Evolutionary conservation across 352 stramenopile species (phyloP).

Genomic region (Blastocystis sp.): DNA sequence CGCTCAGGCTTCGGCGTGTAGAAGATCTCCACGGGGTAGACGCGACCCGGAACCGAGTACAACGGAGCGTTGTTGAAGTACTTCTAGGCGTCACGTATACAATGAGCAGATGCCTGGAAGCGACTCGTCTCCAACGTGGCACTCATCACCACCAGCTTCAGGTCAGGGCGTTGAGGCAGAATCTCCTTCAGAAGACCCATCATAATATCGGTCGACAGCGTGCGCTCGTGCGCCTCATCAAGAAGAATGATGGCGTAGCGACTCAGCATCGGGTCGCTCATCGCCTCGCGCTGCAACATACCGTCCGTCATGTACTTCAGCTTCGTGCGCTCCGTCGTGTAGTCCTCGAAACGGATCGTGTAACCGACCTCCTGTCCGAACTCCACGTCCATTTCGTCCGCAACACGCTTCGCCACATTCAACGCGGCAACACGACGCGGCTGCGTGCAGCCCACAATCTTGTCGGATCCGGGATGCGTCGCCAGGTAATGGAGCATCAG

Average conservation of each 20-base stretch:
- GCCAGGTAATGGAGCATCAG: conserved; percentile 36
- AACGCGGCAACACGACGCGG: conserved; percentile 91
- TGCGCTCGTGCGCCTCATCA: conserved; percentile 92
- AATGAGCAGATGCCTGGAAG: conserved; percentile 69
- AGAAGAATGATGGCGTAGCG: conserved; percentile 89
- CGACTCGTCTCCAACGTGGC: conserved; percentile 92
- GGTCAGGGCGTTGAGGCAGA: conserved; percentile 77
- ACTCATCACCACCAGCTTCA: conserved; percentile 96
- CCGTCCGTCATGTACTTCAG: conserved; percentile 80
- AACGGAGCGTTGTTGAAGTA: conserved; percentile 88
- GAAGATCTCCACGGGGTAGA: conserved; percentile 86
- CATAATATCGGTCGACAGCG: conserved; percentile 87
- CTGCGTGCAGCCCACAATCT: conserved; percentile 87
- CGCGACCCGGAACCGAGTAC: conserved; percentile 70
- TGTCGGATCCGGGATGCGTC: conserved; percentile 56
- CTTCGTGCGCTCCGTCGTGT: conserved; percentile 68
- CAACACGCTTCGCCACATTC: conserved; percentile 87
- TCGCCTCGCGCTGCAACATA: conserved; percentile 91
- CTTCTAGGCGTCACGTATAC: conserved; percentile 62
- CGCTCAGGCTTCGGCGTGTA: conserved; percentile 88
- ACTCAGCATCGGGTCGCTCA: conserved; percentile 85
- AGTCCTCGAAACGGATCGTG: conserved; percentile 97
- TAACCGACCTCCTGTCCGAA: conserved; percentile 93
- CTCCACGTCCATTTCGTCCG: conserved; percentile 94
- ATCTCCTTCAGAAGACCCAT: conserved; percentile 94